Percentiles rank a stretch among this genome's conserved stretches.
Evolutionary conservation across 164 flowering plant genomes (phyloP).

Genomic region (Vitis rupestris): DNA sequence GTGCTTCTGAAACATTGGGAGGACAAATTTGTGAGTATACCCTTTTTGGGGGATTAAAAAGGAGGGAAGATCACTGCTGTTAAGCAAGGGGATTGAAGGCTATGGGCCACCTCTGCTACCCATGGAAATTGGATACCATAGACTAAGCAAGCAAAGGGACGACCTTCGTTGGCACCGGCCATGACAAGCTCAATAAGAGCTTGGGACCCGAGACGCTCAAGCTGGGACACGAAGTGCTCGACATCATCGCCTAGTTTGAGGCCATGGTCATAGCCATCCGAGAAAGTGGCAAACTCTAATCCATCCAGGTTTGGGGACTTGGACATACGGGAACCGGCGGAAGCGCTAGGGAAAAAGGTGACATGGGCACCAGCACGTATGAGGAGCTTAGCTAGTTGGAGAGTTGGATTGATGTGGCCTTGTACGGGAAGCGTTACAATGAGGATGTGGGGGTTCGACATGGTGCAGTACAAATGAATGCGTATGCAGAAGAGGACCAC

Average conservation of each 20-base stretch:
- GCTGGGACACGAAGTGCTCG: not conserved
- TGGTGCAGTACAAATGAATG: too few relatives aligned
- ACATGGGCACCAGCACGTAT: constrained; percentile 4
- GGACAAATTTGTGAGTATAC: not conserved
- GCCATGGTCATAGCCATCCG: constrained; percentile 13
- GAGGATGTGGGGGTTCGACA: constrained; percentile 6
- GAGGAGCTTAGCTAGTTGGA: constrained; percentile 21
- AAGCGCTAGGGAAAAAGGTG: constrained; percentile 12
- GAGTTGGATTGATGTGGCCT: constrained; percentile 28
- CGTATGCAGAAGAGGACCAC: too few relatives aligned
- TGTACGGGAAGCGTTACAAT: constrained; percentile 15
- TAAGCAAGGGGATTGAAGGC: not conserved
- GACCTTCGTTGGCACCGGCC: too few relatives aligned
- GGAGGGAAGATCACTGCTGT: constrained; percentile 1
- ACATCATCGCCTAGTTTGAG: not conserved
- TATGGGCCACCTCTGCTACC: constrained; percentile 1
- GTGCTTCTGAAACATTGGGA: constrained; percentile 7
- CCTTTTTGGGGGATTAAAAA: not conserved
- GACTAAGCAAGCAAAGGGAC: not conserved
- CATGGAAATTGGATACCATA: not conserved
- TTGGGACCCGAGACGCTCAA: constrained; percentile 4
- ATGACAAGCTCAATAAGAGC: not conserved
- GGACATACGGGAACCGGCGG: constrained; percentile 6
- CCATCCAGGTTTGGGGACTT: not conserved
- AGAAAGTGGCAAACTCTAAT: not conserved